phyloP scores from a whole-genome alignment of 306 rosid genomes.

The Sicyos baderoa region DNA sequence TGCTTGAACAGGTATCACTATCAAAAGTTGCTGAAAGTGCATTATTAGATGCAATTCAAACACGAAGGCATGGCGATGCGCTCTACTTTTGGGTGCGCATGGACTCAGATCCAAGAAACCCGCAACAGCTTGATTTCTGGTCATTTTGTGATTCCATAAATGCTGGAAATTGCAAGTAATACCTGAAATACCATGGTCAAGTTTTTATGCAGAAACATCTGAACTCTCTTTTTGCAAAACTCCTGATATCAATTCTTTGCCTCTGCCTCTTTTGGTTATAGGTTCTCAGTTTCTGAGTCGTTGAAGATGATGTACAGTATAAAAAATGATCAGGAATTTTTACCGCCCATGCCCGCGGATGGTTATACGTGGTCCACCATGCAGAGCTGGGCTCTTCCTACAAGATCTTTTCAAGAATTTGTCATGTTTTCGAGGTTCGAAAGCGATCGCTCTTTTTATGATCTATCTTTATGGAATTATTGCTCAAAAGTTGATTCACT shows the following conservation, averaged over 20 bases:
- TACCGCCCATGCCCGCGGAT: constrained; percentile 80
- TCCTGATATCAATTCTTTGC: neutral
- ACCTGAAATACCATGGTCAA: neutral
- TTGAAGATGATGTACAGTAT: constrained; percentile 76
- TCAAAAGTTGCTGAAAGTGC: constrained; percentile 67
- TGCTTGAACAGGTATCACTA: constrained; percentile 61
- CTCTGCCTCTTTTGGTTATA: constrained; percentile 20
- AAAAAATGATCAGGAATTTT: constrained; percentile 33
- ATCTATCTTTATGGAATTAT: neutral
- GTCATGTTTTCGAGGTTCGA: constrained; percentile 91
- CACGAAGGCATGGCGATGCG: constrained; percentile 65
- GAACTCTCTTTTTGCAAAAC: neutral
- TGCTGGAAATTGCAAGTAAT: constrained; percentile 97
- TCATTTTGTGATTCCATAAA: constrained; percentile 80
- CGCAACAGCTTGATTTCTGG: constrained; percentile 73
- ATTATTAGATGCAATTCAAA: constrained; percentile 58
- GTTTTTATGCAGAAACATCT: neutral
- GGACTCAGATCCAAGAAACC: constrained; percentile 67
- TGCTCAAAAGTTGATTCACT: neutral
- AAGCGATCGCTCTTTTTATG: neutral
- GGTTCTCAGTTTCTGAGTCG: constrained; percentile 75
- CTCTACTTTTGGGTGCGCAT: constrained; percentile 89
- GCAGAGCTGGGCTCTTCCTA: constrained; percentile 89
- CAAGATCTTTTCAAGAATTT: constrained; percentile 82
- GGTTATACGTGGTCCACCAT: constrained; percentile 84